These are phyloP conservation scores for Yamadazyma paraphyllophila DNA, from an alignment of 805 yeast species.

Conservation along the genomic window DNA sequence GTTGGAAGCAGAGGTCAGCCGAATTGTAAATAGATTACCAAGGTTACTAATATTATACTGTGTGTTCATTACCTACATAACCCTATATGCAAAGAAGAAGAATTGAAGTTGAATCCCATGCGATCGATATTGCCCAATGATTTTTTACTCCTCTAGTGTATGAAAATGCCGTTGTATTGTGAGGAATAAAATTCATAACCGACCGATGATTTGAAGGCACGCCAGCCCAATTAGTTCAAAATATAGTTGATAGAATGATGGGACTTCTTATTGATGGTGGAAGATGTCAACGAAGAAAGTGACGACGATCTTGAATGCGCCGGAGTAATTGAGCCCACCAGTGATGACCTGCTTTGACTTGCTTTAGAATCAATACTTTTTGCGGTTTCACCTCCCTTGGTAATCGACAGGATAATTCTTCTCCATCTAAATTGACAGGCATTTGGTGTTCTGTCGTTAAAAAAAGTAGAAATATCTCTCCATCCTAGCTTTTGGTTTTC, in stretches of 20 bases:
- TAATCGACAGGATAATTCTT: slow-evolving; percentile 39
- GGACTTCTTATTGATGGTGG: slow-evolving; percentile 17
- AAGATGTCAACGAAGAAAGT: slow-evolving; percentile 3
- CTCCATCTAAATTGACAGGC: slow-evolving; percentile 93
- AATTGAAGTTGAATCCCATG: background rate
- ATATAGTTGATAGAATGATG: slow-evolving; percentile 30
- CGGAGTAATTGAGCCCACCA: slow-evolving; percentile 2
- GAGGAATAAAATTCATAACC: background rate
- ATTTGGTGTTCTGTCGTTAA: slow-evolving; percentile 78
- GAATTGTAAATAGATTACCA: too few species aligned
- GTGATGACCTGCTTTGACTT: slow-evolving; percentile 4
- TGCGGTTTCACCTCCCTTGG: background rate
- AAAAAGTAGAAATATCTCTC: slow-evolving; percentile 82
- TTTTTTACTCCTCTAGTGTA: background rate
- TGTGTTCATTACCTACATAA: slow-evolving; percentile 1
- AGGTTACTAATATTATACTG: too few species aligned
- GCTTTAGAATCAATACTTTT: background rate
- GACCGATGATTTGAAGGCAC: background rate
- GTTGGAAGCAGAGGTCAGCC: too few species aligned
- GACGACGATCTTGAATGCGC: slow-evolving; percentile 7
- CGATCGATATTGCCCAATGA: too few species aligned
- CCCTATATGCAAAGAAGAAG: slow-evolving; percentile 5
- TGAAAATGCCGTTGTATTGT: slow-evolving; percentile 5
- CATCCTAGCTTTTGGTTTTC: slow-evolving; percentile 84
- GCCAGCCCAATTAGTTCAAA: slow-evolving; percentile 17